phyloP scores from a whole-genome alignment of 441 rosid genomes.

The Flueggea neowawraea region DNA sequence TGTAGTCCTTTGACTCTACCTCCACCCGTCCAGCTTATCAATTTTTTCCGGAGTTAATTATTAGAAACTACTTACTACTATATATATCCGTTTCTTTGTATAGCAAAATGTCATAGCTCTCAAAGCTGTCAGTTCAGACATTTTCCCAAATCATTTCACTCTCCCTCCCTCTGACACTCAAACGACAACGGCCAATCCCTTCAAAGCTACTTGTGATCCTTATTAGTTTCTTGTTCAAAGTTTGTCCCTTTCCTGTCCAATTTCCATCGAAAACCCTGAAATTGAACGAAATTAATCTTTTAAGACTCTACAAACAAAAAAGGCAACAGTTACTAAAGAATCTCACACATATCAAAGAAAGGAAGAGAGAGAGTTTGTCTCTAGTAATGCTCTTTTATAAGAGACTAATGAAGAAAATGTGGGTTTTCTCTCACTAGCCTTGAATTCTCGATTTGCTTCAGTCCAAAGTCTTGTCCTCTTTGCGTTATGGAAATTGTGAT shows the following conservation, averaged over 20 bases:
- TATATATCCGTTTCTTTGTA: too few relatives aligned
- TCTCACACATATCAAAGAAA: neutral
- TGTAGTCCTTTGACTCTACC: too few relatives aligned
- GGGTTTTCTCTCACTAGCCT: conserved; percentile 33
- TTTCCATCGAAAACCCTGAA: conserved; percentile 13
- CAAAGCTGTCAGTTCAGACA: too few relatives aligned
- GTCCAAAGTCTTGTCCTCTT: conserved; percentile 12
- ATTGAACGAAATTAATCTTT: too few relatives aligned
- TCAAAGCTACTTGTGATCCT: neutral
- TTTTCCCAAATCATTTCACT: too few relatives aligned
- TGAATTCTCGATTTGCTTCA: conserved; percentile 6
- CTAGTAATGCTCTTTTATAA: conserved; percentile 25
- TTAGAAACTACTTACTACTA: too few relatives aligned
- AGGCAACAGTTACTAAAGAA: too few relatives aligned
- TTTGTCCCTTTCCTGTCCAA: conserved; percentile 7
- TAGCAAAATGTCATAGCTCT: too few relatives aligned
- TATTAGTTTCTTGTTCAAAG: conserved; percentile 3
- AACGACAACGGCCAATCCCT: neutral
- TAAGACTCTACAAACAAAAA: too few relatives aligned
- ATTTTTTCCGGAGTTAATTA: too few relatives aligned
- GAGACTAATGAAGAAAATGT: conserved; percentile 39
- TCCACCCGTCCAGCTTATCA: too few relatives aligned
- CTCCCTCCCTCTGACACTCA: neutral
- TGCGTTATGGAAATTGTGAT: conserved; percentile 44
- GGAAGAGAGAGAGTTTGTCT: conserved; percentile 12